These are phyloP conservation scores for Heliamphora pulchella DNA, from an alignment of 179 eudicot genomes.

Conservation along the genomic window DNA sequence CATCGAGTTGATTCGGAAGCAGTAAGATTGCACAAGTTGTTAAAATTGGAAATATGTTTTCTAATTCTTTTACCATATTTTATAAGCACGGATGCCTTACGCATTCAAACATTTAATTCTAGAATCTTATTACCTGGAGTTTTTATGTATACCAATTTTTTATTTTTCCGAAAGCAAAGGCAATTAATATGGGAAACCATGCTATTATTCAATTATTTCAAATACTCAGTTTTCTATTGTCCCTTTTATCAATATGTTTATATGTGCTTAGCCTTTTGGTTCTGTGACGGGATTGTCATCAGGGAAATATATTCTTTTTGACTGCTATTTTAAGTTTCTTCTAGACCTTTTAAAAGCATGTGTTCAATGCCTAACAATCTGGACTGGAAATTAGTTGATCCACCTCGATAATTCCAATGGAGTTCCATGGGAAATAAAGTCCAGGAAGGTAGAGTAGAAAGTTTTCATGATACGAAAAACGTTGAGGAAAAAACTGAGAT, in stretches of 20 bases:
- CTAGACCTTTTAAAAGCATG: background rate
- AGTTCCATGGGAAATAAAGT: background rate
- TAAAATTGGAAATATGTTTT: background rate
- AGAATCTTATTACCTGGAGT: background rate
- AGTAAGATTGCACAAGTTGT: conserved; percentile 35
- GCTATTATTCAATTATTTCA: background rate
- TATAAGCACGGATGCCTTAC: background rate
- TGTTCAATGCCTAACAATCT: background rate
- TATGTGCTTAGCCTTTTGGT: background rate
- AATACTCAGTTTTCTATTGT: background rate
- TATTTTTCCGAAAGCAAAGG: background rate
- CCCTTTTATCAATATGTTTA: background rate
- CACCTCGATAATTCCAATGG: background rate
- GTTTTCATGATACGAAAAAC: background rate
- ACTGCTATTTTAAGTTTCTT: background rate
- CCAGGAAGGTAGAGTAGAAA: background rate
- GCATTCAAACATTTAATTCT: background rate
- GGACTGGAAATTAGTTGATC: background rate
- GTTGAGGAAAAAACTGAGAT: background rate
- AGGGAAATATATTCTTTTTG: background rate
- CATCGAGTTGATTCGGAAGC: conserved; percentile 79
- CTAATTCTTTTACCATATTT: background rate
- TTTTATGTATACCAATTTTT: background rate
- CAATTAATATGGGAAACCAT: background rate
- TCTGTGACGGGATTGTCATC: background rate